Percentiles rank a stretch among this genome's conserved stretches.
Conservation (phyloP, 148 eudicot species). For the Rhododendron kiyosumense region DNA sequence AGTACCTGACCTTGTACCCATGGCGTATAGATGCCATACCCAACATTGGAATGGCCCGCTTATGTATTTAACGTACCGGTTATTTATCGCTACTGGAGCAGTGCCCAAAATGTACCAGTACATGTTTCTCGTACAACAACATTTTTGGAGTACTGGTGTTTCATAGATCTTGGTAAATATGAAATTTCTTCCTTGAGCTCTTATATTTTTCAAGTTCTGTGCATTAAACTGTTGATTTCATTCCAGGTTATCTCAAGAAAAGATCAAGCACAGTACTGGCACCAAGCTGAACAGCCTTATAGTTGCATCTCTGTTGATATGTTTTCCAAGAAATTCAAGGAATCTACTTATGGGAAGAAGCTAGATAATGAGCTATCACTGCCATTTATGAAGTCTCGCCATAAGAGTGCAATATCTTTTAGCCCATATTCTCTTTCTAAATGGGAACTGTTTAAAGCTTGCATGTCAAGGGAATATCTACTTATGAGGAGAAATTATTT, state of each 20-base stretch:
- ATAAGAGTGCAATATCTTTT: conserved; percentile 42
- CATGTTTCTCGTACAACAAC: background rate
- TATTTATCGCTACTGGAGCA: too few species aligned
- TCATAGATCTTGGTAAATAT: background rate
- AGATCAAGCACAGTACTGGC: conserved; percentile 77
- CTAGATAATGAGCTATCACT: conserved; percentile 40
- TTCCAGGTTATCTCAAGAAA: conserved; percentile 71
- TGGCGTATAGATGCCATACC: background rate
- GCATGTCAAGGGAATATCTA: conserved; percentile 68
- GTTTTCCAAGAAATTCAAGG: conserved; percentile 44
- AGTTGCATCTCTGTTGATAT: conserved; percentile 42
- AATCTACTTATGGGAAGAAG: conserved; percentile 37
- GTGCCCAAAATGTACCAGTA: background rate
- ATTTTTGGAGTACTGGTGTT: background rate
- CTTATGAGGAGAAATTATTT: conserved; percentile 72
- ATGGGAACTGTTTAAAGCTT: conserved; percentile 63
- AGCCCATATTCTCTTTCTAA: conserved; percentile 45
- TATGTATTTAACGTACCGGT: too few species aligned
- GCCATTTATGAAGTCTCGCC: conserved; percentile 36
- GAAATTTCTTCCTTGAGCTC: background rate
- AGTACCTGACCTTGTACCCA: background rate
- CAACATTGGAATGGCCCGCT: background rate
- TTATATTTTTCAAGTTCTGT: background rate
- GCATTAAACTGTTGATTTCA: background rate
- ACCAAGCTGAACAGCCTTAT: conserved; percentile 24